Evolutionary conservation across 768 basidiomycete genomes (phyloP), one percentile per base, ranked within the genome.

Genomic region (Psilocybe subaeruginosa): DNA sequence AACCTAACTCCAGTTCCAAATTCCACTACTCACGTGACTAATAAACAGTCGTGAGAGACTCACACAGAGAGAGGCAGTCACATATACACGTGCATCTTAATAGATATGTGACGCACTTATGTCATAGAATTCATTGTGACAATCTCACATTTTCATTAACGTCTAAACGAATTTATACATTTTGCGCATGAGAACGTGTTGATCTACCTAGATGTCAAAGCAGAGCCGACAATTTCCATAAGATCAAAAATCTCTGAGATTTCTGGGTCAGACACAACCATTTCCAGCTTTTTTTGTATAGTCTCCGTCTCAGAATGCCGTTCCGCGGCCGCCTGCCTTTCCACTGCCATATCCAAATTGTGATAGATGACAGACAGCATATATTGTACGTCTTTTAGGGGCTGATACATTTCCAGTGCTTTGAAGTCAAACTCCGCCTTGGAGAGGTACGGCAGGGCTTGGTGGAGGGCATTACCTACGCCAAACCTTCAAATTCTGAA

Each of bases 341-440:
- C 82, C 27, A 64, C 64, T 35, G 70, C 69, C 76, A 84, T 78
- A 3, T 80, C 85, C 35, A 92, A 75, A 64, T 89, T 93, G 73
- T 94, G 84, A 70, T 87, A 89, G 30, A 91, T 78, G 41, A 91
- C 82, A 8, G 90, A 85, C 31, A 89, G 73, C 54, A 90, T 72
- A 75, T 90, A 93, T 62, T 90, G 88, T 17, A 90, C 88, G 68
- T 92, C 90, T 66, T 82, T 80, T 35, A 84, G 70, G 3, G 89
- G 83, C 48, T 78, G 74, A 61, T 82, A 77, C 71, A 92, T 85
- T 64, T 88, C 79, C 41, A 95, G 71, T 4, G 69, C 71, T 43
- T 69, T 64, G 69, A 87, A 94, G 68, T 92, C 91, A n/a, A 71
- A 70, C 70, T 91, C 90, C 0, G 92, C 85, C 56, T 79, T 80